Evolutionary conservation across 106 monocot genomes (phyloP), one percentile per base, ranked within the genome.

Genomic region (Narthecium ossifragum): DNA sequence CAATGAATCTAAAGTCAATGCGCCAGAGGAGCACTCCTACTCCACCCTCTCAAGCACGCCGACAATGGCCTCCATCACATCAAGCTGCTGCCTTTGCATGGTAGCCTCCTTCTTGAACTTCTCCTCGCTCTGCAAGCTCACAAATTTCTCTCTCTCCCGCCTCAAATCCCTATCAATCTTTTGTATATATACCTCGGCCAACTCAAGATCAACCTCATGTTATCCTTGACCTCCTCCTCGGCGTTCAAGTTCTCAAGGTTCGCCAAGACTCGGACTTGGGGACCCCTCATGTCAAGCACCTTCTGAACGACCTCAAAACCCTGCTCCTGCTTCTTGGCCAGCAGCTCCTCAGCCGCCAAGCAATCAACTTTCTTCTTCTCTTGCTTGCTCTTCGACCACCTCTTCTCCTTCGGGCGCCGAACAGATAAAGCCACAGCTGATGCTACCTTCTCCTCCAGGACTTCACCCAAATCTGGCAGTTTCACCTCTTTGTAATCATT

Each of bases 271-370:
- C 81, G 65, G 26, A 86, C 90, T 66, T 94, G 94, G 0, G 85
- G 94, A 3, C 94, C 94, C 33, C 89, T 72, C 94, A 90, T 94
- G 53, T 94, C 94, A 26, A 94, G 76, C 65, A 94, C 80, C 75
- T 90, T 94, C 62, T 85, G 79, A 13, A 86, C 61, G 58, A 83
- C 70, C 41, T 86, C 86, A 26, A 75, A n/a, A 13, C 77, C 75
- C n/a, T n/a, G n/a, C 46, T 94, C 90, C 72, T 90, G 78, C 59
- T 86, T 78, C 76, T 71, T 83, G 1, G 75, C 72, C 9, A 94
- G 69, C 43, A 92, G 59, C 62, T 94, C 94, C 51, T 94, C 86
- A 24, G 83, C 80, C 2, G 89, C 90, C 66, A 90, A 34, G 15
- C 83, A 78, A 33, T 80, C 80, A 7, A 25, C 51, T 28, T 78